Conservation (phyloP, 495 filamentous ascomycete species). For the Pseudoneurospora amorphoporcata region DNA sequence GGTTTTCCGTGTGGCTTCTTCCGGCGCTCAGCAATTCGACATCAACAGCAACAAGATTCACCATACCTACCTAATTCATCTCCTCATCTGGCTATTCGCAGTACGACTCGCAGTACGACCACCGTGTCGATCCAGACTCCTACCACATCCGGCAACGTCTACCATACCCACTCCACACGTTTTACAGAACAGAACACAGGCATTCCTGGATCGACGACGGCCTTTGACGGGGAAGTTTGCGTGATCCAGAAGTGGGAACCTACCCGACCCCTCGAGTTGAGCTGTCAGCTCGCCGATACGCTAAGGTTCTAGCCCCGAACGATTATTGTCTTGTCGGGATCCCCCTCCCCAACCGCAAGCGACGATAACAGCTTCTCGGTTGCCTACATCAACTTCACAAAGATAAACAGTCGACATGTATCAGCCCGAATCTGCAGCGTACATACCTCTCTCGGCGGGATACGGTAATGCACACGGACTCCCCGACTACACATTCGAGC, state of each 20-base stretch:
- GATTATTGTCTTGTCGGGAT: not conserved
- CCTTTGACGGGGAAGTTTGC: not conserved
- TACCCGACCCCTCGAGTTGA: not conserved
- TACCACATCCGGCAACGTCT: not conserved
- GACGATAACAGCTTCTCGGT: not conserved
- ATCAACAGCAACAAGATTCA: not conserved
- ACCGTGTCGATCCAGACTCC: not conserved
- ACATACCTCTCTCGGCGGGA: constrained; percentile 28
- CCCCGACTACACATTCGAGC: constrained; percentile 35
- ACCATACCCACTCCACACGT: not conserved
- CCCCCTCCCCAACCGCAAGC: not conserved
- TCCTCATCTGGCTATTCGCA: not conserved
- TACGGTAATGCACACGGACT: constrained; percentile 28
- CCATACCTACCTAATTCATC: not conserved
- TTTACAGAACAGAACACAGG: not conserved
- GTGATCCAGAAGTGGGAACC: not conserved
- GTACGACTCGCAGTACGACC: not conserved
- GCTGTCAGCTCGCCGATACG: not conserved
- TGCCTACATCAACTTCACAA: not conserved
- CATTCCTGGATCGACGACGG: not conserved
- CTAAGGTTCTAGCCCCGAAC: not conserved
- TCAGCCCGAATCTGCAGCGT: constrained; percentile 43
- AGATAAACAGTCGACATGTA: constrained; percentile 33
- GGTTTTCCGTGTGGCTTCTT: not conserved
- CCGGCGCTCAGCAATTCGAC: not conserved